Conservation (phyloP, 495 filamentous ascomycete genomes). For the Trichoderma erinaceum region DNA sequence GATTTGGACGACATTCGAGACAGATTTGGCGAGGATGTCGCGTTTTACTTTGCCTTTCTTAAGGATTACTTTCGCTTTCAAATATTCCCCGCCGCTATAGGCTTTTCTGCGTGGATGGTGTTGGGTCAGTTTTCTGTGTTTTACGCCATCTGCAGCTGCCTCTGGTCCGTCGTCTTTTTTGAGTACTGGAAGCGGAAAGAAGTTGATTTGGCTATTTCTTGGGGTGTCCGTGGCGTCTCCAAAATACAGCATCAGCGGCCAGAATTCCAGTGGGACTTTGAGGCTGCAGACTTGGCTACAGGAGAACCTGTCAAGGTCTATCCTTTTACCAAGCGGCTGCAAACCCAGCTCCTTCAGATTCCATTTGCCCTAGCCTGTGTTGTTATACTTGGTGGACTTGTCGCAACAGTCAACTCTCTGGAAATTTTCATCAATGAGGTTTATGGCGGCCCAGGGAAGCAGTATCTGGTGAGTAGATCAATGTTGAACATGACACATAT, state of each 20-base stretch:
- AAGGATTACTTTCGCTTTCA: constrained; percentile 88
- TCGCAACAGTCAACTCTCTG: constrained; percentile 83
- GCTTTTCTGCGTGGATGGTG: constrained; percentile 72
- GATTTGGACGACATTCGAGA: constrained; percentile 84
- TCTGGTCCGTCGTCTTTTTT: constrained; percentile 88
- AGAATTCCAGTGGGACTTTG: constrained; percentile 72
- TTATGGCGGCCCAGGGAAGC: constrained; percentile 85
- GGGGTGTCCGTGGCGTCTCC: constrained; percentile 86
- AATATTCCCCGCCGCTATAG: constrained; percentile 76
- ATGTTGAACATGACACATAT: too few species aligned
- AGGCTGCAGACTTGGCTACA: constrained; percentile 71
- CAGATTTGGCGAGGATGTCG: constrained; percentile 87
- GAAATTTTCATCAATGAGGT: constrained; percentile 95
- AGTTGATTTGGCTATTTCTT: constrained; percentile 79
- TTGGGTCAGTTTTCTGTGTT: constrained; percentile 78
- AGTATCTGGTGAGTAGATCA: constrained; percentile 58
- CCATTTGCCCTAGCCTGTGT: constrained; percentile 77
- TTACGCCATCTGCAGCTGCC: constrained; percentile 72
- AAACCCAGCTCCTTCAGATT: constrained; percentile 74
- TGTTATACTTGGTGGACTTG: constrained; percentile 67
- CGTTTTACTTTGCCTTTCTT: constrained; percentile 94
- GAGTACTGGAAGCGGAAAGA: constrained; percentile 98
- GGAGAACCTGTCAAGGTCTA: constrained; percentile 77
- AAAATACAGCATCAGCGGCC: constrained; percentile 69
- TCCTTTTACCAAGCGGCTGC: constrained; percentile 67